Evolutionary conservation across 2,329 filamentous ascomycete species (phyloP).

Genomic region (Botrytis medusae): DNA sequence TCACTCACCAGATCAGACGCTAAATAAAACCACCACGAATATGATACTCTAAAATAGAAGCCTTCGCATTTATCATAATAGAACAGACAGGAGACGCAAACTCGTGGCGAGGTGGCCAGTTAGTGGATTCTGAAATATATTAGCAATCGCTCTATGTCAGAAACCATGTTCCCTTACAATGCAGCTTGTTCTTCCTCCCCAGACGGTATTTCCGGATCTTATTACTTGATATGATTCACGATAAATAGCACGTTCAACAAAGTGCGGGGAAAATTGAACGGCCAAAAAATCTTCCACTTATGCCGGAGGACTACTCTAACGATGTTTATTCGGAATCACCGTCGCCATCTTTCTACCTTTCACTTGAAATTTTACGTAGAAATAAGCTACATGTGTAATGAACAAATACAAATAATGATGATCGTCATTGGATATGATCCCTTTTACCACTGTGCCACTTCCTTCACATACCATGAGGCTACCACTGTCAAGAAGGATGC

Average conservation of each 20-base stretch:
- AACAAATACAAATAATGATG: not conserved
- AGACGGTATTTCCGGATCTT: not conserved
- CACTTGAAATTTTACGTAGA: not conserved
- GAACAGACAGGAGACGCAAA: not conserved
- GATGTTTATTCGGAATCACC: not conserved
- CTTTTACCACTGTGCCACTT: constrained; percentile 9
- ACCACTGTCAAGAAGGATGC: not conserved
- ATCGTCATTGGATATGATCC: not conserved
- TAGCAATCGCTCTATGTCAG: not conserved
- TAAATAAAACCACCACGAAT: not conserved
- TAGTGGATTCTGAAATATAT: no score
- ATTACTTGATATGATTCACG: not conserved
- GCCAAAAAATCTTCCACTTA: not conserved
- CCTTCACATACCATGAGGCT: not conserved
- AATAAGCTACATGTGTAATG: not conserved
- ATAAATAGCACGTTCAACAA: not conserved
- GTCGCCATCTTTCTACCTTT: not conserved
- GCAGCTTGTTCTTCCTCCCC: not conserved
- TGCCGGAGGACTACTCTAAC: not conserved
- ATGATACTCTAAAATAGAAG: not conserved
- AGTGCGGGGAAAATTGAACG: not conserved
- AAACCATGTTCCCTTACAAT: not conserved
- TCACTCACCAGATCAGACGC: not conserved
- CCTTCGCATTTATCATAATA: not conserved
- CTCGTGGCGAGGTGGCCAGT: not conserved